These are phyloP conservation scores for Hypoxylon subgilvum DNA, from an alignment of 495 filamentous ascomycete species.

Conservation along the genomic window DNA sequence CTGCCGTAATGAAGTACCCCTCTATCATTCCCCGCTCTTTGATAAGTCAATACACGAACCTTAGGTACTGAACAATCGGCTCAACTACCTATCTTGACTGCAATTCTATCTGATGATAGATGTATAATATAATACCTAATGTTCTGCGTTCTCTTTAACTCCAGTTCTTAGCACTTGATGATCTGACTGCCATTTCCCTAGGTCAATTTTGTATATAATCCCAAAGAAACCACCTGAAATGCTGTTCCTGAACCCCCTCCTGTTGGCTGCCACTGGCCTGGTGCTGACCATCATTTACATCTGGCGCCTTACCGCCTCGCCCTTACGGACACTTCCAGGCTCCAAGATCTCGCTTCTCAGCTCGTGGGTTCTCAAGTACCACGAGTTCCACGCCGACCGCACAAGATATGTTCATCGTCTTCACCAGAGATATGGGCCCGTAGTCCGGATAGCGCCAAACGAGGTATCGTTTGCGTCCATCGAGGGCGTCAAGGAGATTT, in stretches of 20 bases:
- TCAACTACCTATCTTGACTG: neutral
- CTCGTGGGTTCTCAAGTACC: constrained; percentile 59
- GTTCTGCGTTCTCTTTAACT: too few species aligned
- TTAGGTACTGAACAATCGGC: neutral
- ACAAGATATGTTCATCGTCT: constrained; percentile 61
- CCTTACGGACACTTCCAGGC: constrained; percentile 58
- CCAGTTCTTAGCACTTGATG: too few species aligned
- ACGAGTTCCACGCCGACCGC: constrained; percentile 61
- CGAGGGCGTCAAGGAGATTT: constrained; percentile 68
- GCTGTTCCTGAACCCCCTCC: constrained; percentile 34
- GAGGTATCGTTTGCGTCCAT: constrained; percentile 66
- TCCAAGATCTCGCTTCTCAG: constrained; percentile 61
- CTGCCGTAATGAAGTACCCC: constrained; percentile 18
- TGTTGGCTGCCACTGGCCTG: constrained; percentile 28
- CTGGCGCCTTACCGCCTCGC: constrained; percentile 43
- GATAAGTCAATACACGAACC: constrained; percentile 5
- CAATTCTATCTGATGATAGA: neutral
- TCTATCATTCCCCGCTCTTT: constrained; percentile 1
- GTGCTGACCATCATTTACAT: constrained; percentile 27
- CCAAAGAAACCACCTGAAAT: constrained; percentile 22
- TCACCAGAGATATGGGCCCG: constrained; percentile 62
- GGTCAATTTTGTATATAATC: too few species aligned
- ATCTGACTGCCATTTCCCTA: too few species aligned
- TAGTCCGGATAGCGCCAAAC: constrained; percentile 63
- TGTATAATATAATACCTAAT: neutral